Percentiles rank a stretch among this genome's conserved stretches.
Conservation (phyloP, 2,329 filamentous ascomycete genomes). For the Volutella citrinella region DNA sequence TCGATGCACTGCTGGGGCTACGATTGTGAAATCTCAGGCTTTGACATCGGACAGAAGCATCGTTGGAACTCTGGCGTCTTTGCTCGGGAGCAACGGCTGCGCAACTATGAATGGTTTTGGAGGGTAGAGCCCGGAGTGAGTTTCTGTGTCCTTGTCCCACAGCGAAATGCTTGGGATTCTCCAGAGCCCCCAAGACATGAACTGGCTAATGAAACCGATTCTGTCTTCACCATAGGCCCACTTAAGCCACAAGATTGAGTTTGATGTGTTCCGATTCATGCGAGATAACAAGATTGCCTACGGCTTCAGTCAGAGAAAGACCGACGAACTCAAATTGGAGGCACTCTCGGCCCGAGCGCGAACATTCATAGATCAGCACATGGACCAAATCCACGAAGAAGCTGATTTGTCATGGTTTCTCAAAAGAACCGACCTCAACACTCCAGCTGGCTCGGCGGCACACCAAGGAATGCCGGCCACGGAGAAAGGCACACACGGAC, state of each 20-base stretch:
- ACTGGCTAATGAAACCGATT: no score
- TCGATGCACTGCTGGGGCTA: slow-evolving; percentile 7
- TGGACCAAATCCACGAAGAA: slow-evolving; percentile 43
- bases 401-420: slow-evolving; percentile 49
- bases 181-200: no score
- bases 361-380: slow-evolving; percentile 43
- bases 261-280: slow-evolving; percentile 87
- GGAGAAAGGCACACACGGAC: slow-evolving; percentile 11
- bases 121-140: slow-evolving; percentile 58
- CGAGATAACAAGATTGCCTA: slow-evolving; percentile 79
- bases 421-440: slow-evolving; percentile 5
- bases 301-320: slow-evolving; percentile 54
- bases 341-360: slow-evolving; percentile 44
- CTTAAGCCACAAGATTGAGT: slow-evolving; percentile 63
- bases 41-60: slow-evolving; percentile 56
- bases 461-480: slow-evolving; percentile 5
- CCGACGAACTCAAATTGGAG: slow-evolving; percentile 41
- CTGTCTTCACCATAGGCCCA: slow-evolving; percentile 43
- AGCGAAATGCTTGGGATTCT: no score
- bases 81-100: slow-evolving; percentile 71
- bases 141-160: slow-evolving; percentile 5
- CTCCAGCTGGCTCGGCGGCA: background rate
- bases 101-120: slow-evolving; percentile 59
- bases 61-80: slow-evolving; percentile 83
- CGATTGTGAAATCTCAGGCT: slow-evolving; percentile 2